Conservation (phyloP, 805 yeast species). For the Candida lessepsii region DNA sequence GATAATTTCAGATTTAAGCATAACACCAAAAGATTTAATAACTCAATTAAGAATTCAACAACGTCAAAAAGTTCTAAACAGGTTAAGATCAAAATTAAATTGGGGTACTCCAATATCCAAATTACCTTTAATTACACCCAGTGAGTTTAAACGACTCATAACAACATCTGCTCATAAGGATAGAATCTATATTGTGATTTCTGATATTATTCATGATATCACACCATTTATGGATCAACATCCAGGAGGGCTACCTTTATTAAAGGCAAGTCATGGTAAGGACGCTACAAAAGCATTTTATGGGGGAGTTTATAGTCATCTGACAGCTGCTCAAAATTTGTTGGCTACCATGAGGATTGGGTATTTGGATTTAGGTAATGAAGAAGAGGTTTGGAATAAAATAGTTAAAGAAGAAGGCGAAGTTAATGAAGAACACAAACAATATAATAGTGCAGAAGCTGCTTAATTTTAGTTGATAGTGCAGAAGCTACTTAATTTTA, state of each 20-base stretch:
- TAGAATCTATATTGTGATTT: slow-evolving; percentile 72
- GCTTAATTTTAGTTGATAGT: slow-evolving; percentile 25
- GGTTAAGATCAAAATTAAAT: slow-evolving; percentile 71
- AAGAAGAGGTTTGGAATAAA: slow-evolving; percentile 81
- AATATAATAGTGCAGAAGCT: slow-evolving; percentile 35
- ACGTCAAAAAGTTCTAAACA: slow-evolving; percentile 76
- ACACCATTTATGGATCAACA: slow-evolving; percentile 88
- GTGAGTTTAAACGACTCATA: slow-evolving; percentile 43
- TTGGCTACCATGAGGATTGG: slow-evolving; percentile 94
- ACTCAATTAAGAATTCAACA: slow-evolving; percentile 57
- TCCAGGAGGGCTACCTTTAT: slow-evolving; percentile 87
- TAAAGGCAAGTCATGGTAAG: slow-evolving; percentile 80
- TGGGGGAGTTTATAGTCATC: slow-evolving; percentile 92
- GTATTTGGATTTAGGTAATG: slow-evolving; percentile 75
- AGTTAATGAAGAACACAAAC: slow-evolving; percentile 21
- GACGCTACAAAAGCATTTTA: slow-evolving; percentile 93
- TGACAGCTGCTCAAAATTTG: slow-evolving; percentile 88
- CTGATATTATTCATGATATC: slow-evolving; percentile 90
- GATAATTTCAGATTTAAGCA: slow-evolving; percentile 57
- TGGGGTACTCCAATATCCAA: slow-evolving; percentile 95
- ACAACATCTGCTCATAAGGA: slow-evolving; percentile 38
- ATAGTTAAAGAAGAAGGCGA: slow-evolving; percentile 63
- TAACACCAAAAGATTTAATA: slow-evolving; percentile 66
- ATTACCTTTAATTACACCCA: slow-evolving; percentile 62
- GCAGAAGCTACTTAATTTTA: too few species aligned